These are phyloP conservation scores for Ustilago xerochloae DNA, from an alignment of 1,284 basidiomycete genomes.

Conservation along the genomic window DNA sequence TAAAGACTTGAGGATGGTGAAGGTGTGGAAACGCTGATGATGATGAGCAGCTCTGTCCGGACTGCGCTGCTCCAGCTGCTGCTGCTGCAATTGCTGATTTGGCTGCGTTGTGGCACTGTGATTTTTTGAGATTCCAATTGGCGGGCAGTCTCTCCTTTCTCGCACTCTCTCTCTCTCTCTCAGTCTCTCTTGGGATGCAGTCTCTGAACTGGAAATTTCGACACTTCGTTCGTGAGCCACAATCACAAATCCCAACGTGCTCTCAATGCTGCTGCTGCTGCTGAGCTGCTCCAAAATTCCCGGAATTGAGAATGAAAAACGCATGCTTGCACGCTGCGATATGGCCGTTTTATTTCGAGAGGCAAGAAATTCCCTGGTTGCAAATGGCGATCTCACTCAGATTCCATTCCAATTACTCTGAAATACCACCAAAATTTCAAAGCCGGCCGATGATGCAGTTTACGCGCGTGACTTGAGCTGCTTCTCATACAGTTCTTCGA, in stretches of 20 bases:
- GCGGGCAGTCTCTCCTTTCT: too few relatives aligned
- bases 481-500: too few relatives aligned
- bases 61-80: background rate
- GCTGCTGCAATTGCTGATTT: background rate
- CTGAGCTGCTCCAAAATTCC: too few relatives aligned
- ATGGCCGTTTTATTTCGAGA: background rate
- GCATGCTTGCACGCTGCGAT: conserved; percentile 11
- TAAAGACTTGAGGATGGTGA: conserved; percentile 41
- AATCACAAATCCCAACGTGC: background rate
- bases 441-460: too few relatives aligned
- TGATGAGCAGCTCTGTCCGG: conserved; percentile 15
- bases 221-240: background rate
- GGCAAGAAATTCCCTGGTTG: too few relatives aligned
- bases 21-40: conserved; percentile 21
- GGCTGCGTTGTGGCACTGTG: background rate
- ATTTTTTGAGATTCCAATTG: too few relatives aligned
- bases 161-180: too few relatives aligned
- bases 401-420: background rate
- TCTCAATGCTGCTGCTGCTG: background rate
- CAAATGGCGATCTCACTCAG: background rate
- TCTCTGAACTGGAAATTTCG: background rate
- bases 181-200: too few relatives aligned
- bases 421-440: too few relatives aligned
- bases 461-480: too few relatives aligned
- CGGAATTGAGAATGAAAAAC: too few relatives aligned